These are phyloP conservation scores for Carex littledalei DNA, from an alignment of 176 grass and related monocot species.

Conservation along the genomic window DNA sequence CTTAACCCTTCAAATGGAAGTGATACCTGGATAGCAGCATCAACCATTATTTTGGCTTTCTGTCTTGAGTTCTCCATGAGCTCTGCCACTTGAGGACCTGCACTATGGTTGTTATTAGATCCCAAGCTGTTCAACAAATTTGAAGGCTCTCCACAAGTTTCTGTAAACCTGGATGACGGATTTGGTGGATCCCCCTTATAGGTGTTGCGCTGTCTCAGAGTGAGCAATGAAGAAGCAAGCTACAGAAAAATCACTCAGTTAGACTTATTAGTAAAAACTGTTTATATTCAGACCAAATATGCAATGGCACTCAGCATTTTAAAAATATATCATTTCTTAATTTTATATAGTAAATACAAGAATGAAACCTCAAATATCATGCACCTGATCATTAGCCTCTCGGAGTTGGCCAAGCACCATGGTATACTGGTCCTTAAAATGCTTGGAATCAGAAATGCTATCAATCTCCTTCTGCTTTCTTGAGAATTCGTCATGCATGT, in stretches of 20 bases:
- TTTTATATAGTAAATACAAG: background rate
- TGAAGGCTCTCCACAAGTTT: slow-evolving; percentile 44
- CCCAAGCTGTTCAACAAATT: slow-evolving; percentile 37
- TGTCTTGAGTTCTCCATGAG: slow-evolving; percentile 66
- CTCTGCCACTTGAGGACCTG: slow-evolving; percentile 67
- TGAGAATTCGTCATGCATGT: slow-evolving; percentile 95
- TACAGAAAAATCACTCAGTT: slow-evolving; percentile 12
- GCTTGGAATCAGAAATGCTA: slow-evolving; percentile 59
- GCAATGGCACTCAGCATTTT: background rate
- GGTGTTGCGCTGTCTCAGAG: slow-evolving; percentile 73
- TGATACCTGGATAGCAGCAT: slow-evolving; percentile 82
- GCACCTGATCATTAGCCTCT: slow-evolving; percentile 86
- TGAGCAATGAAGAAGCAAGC: slow-evolving; percentile 70
- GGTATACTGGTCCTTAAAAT: slow-evolving; percentile 75
- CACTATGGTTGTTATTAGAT: slow-evolving; percentile 55
- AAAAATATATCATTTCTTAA: background rate
- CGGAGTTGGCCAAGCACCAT: slow-evolving; percentile 81
- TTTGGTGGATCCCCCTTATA: slow-evolving; percentile 53
- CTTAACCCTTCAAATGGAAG: background rate
- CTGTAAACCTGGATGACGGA: slow-evolving; percentile 43
- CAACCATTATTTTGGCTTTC: slow-evolving; percentile 82
- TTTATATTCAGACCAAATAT: background rate
- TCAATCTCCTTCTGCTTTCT: slow-evolving; percentile 69
- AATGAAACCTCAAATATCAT: background rate
- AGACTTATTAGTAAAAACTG: background rate